Evolutionary conservation across 163 green algal species (phyloP).

Genomic region (Chlorella variabilis): DNA sequence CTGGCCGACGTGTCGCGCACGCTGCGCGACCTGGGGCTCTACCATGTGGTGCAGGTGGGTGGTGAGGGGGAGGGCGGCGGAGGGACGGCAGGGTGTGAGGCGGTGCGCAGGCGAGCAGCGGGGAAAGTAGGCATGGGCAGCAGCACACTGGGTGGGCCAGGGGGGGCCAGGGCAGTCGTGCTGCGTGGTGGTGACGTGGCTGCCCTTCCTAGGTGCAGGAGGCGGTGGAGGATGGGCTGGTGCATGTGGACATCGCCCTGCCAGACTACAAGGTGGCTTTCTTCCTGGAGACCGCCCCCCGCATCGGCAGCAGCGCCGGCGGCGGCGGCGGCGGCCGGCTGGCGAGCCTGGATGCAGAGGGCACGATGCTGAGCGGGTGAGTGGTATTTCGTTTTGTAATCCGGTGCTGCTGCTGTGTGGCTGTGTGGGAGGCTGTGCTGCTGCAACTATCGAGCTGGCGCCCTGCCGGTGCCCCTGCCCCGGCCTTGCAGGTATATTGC

Average conservation of each 20-base stretch:
- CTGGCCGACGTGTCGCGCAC: conserved; percentile 45
- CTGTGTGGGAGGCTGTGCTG: not conserved
- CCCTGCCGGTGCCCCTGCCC: no score
- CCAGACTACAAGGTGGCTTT: conserved; percentile 50
- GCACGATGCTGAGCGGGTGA: conserved; percentile 42
- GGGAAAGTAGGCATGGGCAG: not conserved
- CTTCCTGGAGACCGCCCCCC: conserved; percentile 46
- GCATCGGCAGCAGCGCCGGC: not conserved
- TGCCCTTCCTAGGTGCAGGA: no score
- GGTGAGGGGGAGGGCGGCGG: not conserved
- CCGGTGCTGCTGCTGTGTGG: not conserved
- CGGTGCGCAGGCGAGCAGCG: no score
- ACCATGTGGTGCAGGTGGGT: conserved; percentile 34
- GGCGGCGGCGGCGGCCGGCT: not conserved
- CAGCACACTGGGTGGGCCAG: no score
- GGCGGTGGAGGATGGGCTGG: conserved; percentile 46
- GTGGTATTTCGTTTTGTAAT: not conserved
- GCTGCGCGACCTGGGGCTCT: conserved; percentile 38
- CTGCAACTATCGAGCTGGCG: not conserved
- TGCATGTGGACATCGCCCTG: conserved; percentile 48
- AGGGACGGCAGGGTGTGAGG: no score
- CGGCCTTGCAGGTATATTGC: conserved; percentile 46
- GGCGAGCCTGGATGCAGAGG: conserved; percentile 18
- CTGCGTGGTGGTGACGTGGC: no score
- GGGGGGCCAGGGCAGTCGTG: no score